Evolutionary conservation across 768 basidiomycete species (phyloP).

Genomic region (Melanogaster broomeanus): DNA sequence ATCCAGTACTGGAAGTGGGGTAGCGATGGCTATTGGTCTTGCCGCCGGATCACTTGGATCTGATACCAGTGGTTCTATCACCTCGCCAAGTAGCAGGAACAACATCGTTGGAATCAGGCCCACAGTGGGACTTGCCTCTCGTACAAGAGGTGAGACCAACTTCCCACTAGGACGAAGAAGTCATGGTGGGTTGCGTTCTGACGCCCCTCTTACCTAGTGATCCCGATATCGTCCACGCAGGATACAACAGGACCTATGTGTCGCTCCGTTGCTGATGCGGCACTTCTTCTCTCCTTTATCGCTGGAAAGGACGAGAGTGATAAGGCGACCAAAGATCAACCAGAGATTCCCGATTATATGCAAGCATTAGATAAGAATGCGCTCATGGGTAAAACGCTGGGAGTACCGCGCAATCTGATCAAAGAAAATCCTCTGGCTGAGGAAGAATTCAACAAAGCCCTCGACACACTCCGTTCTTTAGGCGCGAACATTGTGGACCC

Average conservation of each 20-base stretch:
- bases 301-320: constrained; percentile 56
- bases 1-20: constrained; percentile 45
- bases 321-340: constrained; percentile 52
- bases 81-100: constrained; percentile 41
- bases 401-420: constrained; percentile 47
- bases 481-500: constrained; percentile 61
- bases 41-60: constrained; percentile 44
- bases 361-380: constrained; percentile 50
- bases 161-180: background rate
- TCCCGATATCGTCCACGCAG: constrained; percentile 58
- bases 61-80: constrained; percentile 51
- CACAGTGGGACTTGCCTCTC: constrained; percentile 42
- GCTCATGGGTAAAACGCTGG: constrained; percentile 52
- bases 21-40: constrained; percentile 44
- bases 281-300: constrained; percentile 52
- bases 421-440: constrained; percentile 21
- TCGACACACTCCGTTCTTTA: constrained; percentile 37
- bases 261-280: constrained; percentile 55
- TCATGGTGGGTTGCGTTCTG: background rate
- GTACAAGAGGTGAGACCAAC: constrained; percentile 32
- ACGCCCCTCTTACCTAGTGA: constrained; percentile 35
- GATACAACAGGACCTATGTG: constrained; percentile 62
- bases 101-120: constrained; percentile 46
- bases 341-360: constrained; percentile 56
- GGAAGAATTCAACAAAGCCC: constrained; percentile 40